Evolutionary conservation across 176 grass and related monocot genomes (phyloP).

Genomic region (Saccharum officinarum): DNA sequence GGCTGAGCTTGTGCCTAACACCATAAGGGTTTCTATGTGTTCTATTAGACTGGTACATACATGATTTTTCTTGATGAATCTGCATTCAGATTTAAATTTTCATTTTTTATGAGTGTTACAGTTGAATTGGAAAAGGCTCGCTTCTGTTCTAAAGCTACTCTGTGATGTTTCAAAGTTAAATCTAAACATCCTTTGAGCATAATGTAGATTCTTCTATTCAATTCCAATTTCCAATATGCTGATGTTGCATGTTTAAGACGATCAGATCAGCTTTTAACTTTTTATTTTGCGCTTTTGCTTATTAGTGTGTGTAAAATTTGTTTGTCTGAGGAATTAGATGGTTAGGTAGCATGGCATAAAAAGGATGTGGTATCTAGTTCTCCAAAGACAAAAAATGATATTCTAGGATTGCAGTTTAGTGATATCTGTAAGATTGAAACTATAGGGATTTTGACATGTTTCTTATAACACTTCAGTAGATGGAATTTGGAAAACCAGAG

Average conservation of each 20-base stretch:
- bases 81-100: neutral
- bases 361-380: neutral
- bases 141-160: neutral
- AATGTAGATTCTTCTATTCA: neutral
- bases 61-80: neutral
- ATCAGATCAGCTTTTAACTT: neutral
- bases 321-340: neutral
- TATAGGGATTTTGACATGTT: neutral
- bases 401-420: neutral
- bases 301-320: neutral
- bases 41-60: neutral
- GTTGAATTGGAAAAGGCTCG: neutral
- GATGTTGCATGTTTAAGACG: neutral
- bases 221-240: neutral
- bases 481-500: slow-evolving; percentile 1
- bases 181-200: neutral
- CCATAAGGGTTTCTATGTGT: neutral
- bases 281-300: neutral
- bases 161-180: neutral
- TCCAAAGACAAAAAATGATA: neutral
- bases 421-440: slow-evolving; percentile 10
- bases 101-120: neutral
- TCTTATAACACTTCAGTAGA: neutral
- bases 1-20: neutral
- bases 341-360: neutral